Conservation (phyloP, 805 yeast species). For the Danielozyma ontarioensis region DNA sequence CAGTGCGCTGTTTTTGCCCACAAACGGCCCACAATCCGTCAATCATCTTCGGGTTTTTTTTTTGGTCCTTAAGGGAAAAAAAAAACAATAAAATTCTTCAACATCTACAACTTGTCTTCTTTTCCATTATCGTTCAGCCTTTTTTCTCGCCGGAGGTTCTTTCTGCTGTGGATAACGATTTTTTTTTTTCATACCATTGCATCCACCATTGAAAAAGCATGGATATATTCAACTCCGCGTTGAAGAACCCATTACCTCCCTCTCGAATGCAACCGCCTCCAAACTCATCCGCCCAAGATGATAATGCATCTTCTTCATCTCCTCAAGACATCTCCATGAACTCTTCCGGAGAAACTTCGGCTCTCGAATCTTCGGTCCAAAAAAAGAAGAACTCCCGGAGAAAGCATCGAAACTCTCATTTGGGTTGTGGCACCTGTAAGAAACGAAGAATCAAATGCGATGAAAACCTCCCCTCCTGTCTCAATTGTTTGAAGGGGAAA, state of each 20-base stretch:
- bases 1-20: too few species aligned
- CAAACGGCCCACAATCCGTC: too few species aligned
- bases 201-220: slow-evolving; percentile 6
- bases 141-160: too few species aligned
- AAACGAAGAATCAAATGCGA: slow-evolving; percentile 61
- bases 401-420: slow-evolving; percentile 62
- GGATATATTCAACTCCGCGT: slow-evolving; percentile 23
- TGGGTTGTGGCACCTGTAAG: slow-evolving; percentile 72
- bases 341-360: slow-evolving; percentile 3
- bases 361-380: slow-evolving; percentile 7
- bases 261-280: slow-evolving; percentile 5
- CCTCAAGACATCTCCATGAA: slow-evolving; percentile 1
- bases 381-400: slow-evolving; percentile 45
- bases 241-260: slow-evolving; percentile 35
- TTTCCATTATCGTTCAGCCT: too few species aligned
- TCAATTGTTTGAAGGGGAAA: slow-evolving; percentile 47
- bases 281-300: slow-evolving; percentile 10
- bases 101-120: too few species aligned
- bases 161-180: not conserved
- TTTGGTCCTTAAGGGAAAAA: too few species aligned
- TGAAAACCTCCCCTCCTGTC: slow-evolving; percentile 55
- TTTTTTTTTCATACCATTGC: not conserved
- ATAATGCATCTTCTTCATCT: slow-evolving; percentile 7
- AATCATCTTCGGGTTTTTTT: too few species aligned
- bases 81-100: too few species aligned